Evolutionary conservation across 2,329 filamentous ascomycete genomes (phyloP).

Genomic region (Alternaria arborescens): DNA sequence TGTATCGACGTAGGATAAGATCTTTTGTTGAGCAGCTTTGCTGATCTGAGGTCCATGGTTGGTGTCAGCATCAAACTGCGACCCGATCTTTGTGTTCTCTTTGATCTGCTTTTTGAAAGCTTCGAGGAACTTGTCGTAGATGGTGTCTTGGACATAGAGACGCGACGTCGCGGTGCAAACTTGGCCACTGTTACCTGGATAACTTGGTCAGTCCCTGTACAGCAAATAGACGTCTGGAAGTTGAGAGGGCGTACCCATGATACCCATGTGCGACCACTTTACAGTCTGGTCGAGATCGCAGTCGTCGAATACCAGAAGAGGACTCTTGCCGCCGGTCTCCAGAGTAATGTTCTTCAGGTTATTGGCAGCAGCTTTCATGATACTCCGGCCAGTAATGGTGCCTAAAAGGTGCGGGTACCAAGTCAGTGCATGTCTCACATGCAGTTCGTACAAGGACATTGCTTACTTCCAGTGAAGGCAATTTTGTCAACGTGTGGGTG

Average conservation of each 20-base stretch:
- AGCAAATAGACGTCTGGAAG: not conserved
- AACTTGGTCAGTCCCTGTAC: constrained; percentile 2
- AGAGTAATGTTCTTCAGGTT: not conserved
- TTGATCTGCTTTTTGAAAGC: constrained; percentile 54
- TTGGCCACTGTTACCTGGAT: too few species aligned
- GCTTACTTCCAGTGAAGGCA: constrained; percentile 65
- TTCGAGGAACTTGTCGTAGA: constrained; percentile 54
- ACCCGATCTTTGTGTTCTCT: constrained; percentile 38
- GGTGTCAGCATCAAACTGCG: constrained; percentile 16
- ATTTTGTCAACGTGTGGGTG: constrained; percentile 67
- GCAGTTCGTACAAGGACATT: too few species aligned
- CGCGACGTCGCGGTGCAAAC: constrained; percentile 57
- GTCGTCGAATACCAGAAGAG: not conserved
- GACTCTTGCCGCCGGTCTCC: not conserved
- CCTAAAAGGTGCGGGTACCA: too few species aligned
- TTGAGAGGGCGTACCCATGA: not conserved
- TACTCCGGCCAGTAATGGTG: too few species aligned
- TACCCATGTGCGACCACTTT: not conserved
- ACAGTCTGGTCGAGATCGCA: constrained; percentile 2
- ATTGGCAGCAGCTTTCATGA: not conserved
- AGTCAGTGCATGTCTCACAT: too few species aligned
- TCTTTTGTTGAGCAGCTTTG: constrained; percentile 10
- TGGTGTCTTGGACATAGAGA: constrained; percentile 67
- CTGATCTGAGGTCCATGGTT: constrained; percentile 55
- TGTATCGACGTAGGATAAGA: too few species aligned